Percentiles rank a stretch among this genome's conserved stretches.
These are phyloP conservation scores for Syzygium oleosum DNA, from an alignment of 345 rosid genomes.

Conservation along the genomic window DNA sequence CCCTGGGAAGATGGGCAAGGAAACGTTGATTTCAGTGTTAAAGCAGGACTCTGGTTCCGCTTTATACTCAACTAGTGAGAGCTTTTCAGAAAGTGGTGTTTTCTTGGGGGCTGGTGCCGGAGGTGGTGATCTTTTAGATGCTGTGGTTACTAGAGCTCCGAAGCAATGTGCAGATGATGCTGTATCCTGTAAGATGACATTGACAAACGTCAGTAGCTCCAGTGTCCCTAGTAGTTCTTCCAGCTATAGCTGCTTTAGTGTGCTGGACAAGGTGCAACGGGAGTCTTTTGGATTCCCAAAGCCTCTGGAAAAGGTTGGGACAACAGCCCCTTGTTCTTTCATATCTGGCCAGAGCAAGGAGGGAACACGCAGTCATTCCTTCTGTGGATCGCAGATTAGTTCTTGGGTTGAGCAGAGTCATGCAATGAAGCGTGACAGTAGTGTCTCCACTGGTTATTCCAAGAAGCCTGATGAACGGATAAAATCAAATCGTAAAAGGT, in stretches of 20 bases:
- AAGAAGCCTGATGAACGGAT: constrained; percentile 52
- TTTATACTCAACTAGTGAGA: constrained; percentile 27
- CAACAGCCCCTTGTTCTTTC: constrained; percentile 27
- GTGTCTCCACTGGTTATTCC: constrained; percentile 52
- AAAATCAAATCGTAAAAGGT: constrained; percentile 75
- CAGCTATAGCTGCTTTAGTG: constrained; percentile 10
- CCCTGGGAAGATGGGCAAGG: constrained; percentile 26
- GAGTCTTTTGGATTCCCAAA: constrained; percentile 27
- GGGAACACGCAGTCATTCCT: constrained; percentile 43
- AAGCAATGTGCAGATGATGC: constrained; percentile 74
- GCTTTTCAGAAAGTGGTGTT: constrained; percentile 17
- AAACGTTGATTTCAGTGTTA: constrained; percentile 19
- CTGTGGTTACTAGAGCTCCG: constrained; percentile 67
- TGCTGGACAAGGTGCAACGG: constrained; percentile 20
- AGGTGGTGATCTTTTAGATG: constrained; percentile 81
- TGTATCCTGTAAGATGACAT: constrained; percentile 58
- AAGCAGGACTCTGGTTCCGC: constrained; percentile 25
- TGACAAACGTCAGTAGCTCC: constrained; percentile 57
- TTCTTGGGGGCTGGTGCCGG: constrained; percentile 14
- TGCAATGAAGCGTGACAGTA: constrained; percentile 37
- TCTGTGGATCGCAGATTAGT: constrained; percentile 72
- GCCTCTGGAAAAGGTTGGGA: constrained; percentile 24
- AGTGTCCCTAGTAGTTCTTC: constrained; percentile 40
- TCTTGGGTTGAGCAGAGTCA: constrained; percentile 80
- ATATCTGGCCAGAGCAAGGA: constrained; percentile 37